Evolutionary conservation across 305 asterid genomes (phyloP).

Genomic region (Solanum hybrid): DNA sequence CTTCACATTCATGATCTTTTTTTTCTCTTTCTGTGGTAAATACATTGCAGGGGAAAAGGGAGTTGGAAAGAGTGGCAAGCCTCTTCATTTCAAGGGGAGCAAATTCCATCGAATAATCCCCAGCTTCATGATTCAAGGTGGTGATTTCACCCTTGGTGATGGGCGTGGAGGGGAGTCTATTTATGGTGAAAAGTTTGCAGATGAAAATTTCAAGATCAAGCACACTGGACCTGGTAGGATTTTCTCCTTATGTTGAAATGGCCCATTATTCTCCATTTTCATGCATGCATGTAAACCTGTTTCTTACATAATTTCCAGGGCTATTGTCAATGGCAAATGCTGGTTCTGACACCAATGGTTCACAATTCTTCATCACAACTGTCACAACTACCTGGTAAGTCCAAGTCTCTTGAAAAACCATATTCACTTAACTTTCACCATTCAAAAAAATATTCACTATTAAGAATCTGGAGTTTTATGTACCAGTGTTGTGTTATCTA

Average conservation of each 20-base stretch:
- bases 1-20: background rate
- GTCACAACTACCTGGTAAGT: conserved; percentile 73
- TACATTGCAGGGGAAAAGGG: conserved; percentile 63
- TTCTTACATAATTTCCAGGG: conserved; percentile 18
- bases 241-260: background rate
- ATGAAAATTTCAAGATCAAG: conserved; percentile 91
- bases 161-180: conserved; percentile 98
- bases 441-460: background rate
- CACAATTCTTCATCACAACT: conserved; percentile 57
- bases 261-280: background rate
- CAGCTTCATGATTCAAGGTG: conserved; percentile 98
- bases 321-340: conserved; percentile 54
- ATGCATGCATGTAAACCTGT: background rate
- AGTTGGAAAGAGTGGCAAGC: conserved; percentile 61
- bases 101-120: conserved; percentile 86
- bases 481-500: background rate
- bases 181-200: conserved; percentile 84
- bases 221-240: conserved; percentile 86
- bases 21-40: background rate
- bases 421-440: background rate
- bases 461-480: background rate
- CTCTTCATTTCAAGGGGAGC: conserved; percentile 93
- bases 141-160: conserved; percentile 95
- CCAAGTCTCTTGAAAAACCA: background rate
- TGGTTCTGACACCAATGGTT: conserved; percentile 52